Percentiles rank a stretch among this genome's conserved stretches.
phyloP scores from a whole-genome alignment of 2,329 filamentous ascomycete genomes.

The Fusarium sp. region DNA sequence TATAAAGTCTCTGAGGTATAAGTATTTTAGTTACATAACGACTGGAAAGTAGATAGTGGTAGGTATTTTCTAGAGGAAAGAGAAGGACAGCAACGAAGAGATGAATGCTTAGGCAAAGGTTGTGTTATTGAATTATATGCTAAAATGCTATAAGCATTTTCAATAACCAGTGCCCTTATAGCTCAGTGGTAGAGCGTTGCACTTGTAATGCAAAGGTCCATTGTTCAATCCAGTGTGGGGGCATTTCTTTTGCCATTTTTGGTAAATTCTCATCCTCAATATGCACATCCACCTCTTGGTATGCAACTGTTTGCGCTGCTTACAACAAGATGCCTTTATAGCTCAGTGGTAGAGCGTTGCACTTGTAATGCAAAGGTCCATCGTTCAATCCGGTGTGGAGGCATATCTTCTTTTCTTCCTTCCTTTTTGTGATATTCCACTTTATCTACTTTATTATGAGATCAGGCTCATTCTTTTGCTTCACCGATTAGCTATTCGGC shows the following conservation, averaged over 20 bases:
- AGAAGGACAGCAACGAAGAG: too few species aligned
- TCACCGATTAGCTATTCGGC: too few species aligned
- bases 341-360: constrained; percentile 47
- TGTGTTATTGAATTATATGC: not conserved
- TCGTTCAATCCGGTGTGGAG: constrained; percentile 46
- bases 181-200: constrained; percentile 47
- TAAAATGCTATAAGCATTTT: not conserved
- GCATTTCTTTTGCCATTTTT: constrained; percentile 32
- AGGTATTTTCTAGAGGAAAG: too few species aligned
- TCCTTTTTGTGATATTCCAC: not conserved
- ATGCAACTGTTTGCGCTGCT: accelerated
- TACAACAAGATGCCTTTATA: constrained; percentile 30
- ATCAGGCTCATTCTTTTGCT: too few species aligned
- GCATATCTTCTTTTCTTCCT: constrained; percentile 25
- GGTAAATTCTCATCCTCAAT: too few species aligned
- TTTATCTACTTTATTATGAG: too few species aligned
- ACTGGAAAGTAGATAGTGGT: too few species aligned
- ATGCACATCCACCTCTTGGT: not conserved
- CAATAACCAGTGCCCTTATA: constrained; percentile 29
- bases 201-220: constrained; percentile 49
- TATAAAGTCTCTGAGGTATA: too few species aligned
- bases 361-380: constrained; percentile 47
- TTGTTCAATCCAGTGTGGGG: constrained; percentile 46
- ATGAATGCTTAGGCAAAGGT: not conserved
- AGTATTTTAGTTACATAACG: too few species aligned